Base-by-base conservation (phyloP, 495 filamentous ascomycete genomes). In the Penicillium angulare region DNA sequence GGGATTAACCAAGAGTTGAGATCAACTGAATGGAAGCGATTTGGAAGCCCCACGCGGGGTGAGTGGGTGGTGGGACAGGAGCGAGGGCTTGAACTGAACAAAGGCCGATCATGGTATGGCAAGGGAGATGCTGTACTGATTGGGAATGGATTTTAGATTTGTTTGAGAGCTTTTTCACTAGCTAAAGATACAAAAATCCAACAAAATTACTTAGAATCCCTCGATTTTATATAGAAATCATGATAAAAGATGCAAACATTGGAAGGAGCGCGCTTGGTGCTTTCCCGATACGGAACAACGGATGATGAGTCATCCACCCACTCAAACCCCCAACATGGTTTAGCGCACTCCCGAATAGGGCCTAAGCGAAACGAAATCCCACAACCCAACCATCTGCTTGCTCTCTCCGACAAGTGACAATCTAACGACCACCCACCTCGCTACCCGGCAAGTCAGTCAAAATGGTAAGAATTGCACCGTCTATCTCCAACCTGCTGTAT, bases 91-190 rank as follows among this genome's bases (percentile, higher is more conserved):
- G 86, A 88, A 54, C 79, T 81, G 52, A 78, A 84, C 29, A 77
- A 74, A 45, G 91, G 91, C 0, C 72, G 72, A 17, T 73, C 92
- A 15, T 96, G 89, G 89, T 96, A 95, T 72, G 91, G 91, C 20
- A 87, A 83, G 20, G 89, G 90, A 1, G 74, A 83, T 36, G 81
- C 76, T 6, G 69, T 89, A 22, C 59, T 75, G 50, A 22, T 78
- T 15, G 89, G 89, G 5, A 79, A 83, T 61, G 87, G 83, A 15
- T 65, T 66, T 33, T 15, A 15, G 13, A 4, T 42, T 9, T 16
- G 24, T 42, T 13, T n/a, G 13, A n/a, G 13, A n/a, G 2, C 39
- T 16, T 23, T n/a, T n/a, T n/a, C n/a, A n/a, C n/a, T n/a, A n/a
- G n/a, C n/a, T n/a, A 13, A 42, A 40, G 10, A 40, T 22, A 40